Conservation (phyloP, 1,284 basidiomycete species). For the Cystobasidium slooffiae region DNA sequence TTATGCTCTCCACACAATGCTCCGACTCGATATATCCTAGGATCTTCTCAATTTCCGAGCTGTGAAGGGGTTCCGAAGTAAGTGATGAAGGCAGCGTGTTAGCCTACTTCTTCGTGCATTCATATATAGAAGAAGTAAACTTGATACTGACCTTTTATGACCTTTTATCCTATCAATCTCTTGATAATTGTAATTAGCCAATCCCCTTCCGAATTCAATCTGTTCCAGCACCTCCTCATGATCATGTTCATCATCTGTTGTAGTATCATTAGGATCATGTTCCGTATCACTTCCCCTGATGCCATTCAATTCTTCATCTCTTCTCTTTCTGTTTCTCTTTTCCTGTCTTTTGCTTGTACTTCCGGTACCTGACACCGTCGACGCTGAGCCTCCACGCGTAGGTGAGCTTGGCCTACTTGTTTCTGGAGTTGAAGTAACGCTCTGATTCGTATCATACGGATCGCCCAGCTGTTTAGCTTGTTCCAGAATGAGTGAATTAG, state of each 20-base stretch:
- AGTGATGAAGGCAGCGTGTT: background rate
- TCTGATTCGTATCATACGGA: slow-evolving; percentile 7
- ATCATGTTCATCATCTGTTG: slow-evolving; percentile 17
- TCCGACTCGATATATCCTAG: slow-evolving; percentile 94
- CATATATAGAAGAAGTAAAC: background rate
- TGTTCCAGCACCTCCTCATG: slow-evolving; percentile 70
- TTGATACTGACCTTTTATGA: slow-evolving; percentile 72
- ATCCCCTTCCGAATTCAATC: slow-evolving; percentile 86
- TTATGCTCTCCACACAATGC: slow-evolving; percentile 93
- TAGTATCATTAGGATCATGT: slow-evolving; percentile 10
- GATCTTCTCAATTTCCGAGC: slow-evolving; percentile 76
- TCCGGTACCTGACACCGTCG: background rate
- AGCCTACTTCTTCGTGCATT: background rate
- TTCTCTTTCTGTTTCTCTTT: slow-evolving; percentile 9
- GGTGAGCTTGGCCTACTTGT: background rate
- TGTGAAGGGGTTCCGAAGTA: slow-evolving; percentile 54
- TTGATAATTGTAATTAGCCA: slow-evolving; percentile 93
- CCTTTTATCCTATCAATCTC: slow-evolving; percentile 90
- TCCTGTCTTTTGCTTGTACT: background rate
- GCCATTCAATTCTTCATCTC: background rate
- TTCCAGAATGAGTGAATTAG: slow-evolving; percentile 27
- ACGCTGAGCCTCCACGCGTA: background rate
- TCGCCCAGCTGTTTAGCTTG: slow-evolving; percentile 1
- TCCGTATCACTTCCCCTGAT: background rate
- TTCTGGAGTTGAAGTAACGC: background rate